Base-by-base conservation (phyloP, 306 rosid genomes). In the Fragaria vesca region DNA sequence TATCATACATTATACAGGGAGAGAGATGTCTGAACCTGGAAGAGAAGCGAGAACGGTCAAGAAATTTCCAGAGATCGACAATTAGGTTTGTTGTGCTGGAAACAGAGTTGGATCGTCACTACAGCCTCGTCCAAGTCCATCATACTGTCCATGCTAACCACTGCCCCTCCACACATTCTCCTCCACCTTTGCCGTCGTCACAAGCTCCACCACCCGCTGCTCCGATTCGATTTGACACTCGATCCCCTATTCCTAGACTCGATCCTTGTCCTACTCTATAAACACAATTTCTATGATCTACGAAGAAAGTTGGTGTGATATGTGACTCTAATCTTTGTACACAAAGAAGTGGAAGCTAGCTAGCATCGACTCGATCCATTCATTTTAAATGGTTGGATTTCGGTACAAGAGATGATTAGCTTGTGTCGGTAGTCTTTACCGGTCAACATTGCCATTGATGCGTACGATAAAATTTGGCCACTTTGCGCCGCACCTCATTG, bases 201-300 rank as follows among this genome's bases (percentile, higher is more conserved):
- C 77, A 21, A 73, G 54, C 74, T 79, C 82, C 24, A 76, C 30
- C 66, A 91, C 78, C 10, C 80, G 79, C 46, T 82, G 83, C 60
- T 46, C 78, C 61, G 83, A 69, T 62, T 74, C 72, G 34, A 30
- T 30, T 30, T 1, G 75, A 21, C 80, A 78, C 83, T 68, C 60
- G 42, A 38, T 38, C 69, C 66, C 36, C 42, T 12, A 26, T 6
- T 28, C 28, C 38, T 15, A 38, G 42, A 38, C 42, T 38, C 42
- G 42, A 32, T 32, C 34, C 34, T 38, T 38, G 42, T 6, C 0
- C 42, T 38, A 30, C 68, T 24, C 65, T 16, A 55, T 5, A 1
- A 30, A 58, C 65, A 21, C 65, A 58, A 30, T 5, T 15, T 13
- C 8, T 12, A 18, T 24, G 16, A 11, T 24, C 4, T 43, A 0